Base-by-base conservation (phyloP, 257 asterid genomes). In the Salvia hispanica region DNA sequence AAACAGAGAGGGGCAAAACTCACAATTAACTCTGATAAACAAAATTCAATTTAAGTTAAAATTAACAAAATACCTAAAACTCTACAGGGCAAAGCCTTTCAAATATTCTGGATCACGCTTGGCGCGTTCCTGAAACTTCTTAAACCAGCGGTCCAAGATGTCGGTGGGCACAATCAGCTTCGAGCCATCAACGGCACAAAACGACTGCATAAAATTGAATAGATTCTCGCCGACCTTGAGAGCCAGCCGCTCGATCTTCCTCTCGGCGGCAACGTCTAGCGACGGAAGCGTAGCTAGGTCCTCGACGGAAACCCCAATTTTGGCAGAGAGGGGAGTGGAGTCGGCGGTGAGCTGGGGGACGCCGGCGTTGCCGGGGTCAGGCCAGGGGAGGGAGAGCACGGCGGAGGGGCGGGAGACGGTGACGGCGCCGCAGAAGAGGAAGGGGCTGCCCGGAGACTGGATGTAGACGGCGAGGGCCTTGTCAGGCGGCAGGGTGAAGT, bases 201-300 rank as follows among this genome's bases (percentile, higher is more conserved):
- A 88, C 13, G 99, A 90, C 84, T 93, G 96, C 97, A 90, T 90
- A 62, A 93, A 93, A 70, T 93, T 90, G 79, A 93, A 93, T 81
- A 93, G 64, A 74, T 90, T 90, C 84, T 93, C 97, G 55, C 99
- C 99, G 4, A 93, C 96, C 74, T 85, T 88, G 92, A 88, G 21
- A 0, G 99, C 97, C 87, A 93, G 37, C 74, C 96, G 77, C 80
- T 93, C 99, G 14, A 93, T 90, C 80, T 77, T 86, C 90, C 79
- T 86, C 82, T 76, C 97, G 10, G 95, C 97, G 44, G 89, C 77
- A 40, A 93, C 95, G 65, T 93, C 99, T 1, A 93, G 92, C 48
- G 96, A 90, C 18, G 92, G 81, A 78, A 93, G 82, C 42, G 89
- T 50, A 33, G 87, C 78, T 46, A 93, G 65, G 18, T 93, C 99